Percentiles rank a stretch among this genome's conserved stretches.
These are phyloP conservation scores for Carex myosuroides DNA, from an alignment of 176 grass and related monocot species.

Conservation along the genomic window DNA sequence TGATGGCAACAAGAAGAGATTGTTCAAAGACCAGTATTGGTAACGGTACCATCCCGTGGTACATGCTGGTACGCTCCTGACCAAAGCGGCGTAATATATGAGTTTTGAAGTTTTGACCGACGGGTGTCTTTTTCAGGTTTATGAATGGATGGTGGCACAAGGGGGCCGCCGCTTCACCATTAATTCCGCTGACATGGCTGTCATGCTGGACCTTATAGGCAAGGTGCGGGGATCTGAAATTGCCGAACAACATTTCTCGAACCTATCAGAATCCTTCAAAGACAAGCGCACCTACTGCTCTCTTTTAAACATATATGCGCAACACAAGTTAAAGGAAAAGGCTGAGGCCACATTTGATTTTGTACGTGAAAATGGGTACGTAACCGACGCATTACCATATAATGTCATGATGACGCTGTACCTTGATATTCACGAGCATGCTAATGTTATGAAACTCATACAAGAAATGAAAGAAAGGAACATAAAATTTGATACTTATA, in stretches of 20 bases:
- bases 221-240: conserved; percentile 48
- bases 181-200: conserved; percentile 67
- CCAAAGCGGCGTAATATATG: not conserved
- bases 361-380: conserved; percentile 62
- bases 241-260: conserved; percentile 72
- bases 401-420: conserved; percentile 94
- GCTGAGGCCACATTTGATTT: conserved; percentile 50
- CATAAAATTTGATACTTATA: conserved; percentile 54
- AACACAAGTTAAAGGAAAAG: conserved; percentile 67
- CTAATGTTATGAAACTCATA: conserved; percentile 36
- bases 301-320: conserved; percentile 84
- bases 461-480: conserved; percentile 70
- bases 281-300: conserved; percentile 73
- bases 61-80: not conserved
- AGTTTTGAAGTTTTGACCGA: not conserved
- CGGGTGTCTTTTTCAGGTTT: conserved; percentile 39
- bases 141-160: conserved; percentile 70
- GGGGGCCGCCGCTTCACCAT: conserved; percentile 49
- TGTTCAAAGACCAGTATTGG: not conserved
- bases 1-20: not conserved
- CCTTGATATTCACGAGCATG: conserved; percentile 56
- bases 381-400: conserved; percentile 61
- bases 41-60: no score
- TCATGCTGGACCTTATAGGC: conserved; percentile 77
- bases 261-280: conserved; percentile 57